phyloP scores from a whole-genome alignment of 2,329 filamentous ascomycete species.

The Hypocreales sp. region DNA sequence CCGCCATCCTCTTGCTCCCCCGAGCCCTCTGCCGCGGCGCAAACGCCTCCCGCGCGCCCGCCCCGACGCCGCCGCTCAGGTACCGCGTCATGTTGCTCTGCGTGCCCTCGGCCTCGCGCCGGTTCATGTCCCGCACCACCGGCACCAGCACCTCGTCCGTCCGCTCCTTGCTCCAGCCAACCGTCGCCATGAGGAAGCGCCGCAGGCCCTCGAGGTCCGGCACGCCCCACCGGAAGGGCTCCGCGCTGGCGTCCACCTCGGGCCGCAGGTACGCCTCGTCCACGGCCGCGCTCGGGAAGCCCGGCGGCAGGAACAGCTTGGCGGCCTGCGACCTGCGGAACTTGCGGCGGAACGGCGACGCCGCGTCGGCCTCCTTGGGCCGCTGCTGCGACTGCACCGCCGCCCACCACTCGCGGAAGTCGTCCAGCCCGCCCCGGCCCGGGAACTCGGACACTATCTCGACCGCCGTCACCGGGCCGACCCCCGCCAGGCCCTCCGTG shows the following conservation, averaged over 20 bases:
- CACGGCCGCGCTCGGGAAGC: constrained; percentile 67
- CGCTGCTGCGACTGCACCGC: constrained; percentile 56
- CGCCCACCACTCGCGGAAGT: constrained; percentile 80
- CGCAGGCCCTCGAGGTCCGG: constrained; percentile 80
- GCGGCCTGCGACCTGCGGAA: constrained; percentile 66
- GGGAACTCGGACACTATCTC: constrained; percentile 90
- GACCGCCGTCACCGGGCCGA: constrained; percentile 86
- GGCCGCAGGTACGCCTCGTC: constrained; percentile 73
- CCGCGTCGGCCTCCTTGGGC: constrained; percentile 43
- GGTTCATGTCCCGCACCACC: constrained; percentile 91
- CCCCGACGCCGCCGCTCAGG: constrained; percentile 62
- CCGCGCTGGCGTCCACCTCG: constrained; percentile 65
- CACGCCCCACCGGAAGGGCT: constrained; percentile 87
- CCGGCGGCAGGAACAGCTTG: constrained; percentile 71
- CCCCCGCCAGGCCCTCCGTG: constrained; percentile 76
- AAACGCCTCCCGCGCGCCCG: constrained; percentile 51
- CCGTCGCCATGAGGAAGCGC: constrained; percentile 74
- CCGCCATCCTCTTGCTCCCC: constrained; percentile 60
- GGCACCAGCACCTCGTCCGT: constrained; percentile 94
- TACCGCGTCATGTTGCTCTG: constrained; percentile 93
- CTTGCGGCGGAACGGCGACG: constrained; percentile 61
- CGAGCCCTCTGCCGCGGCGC: constrained; percentile 50
- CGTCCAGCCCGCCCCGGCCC: constrained; percentile 40
- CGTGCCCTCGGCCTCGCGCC: constrained; percentile 72
- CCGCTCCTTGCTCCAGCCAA: constrained; percentile 82